phyloP scores from a whole-genome alignment of 2,329 filamentous ascomycete species.

The Calonectria fujianensis region DNA sequence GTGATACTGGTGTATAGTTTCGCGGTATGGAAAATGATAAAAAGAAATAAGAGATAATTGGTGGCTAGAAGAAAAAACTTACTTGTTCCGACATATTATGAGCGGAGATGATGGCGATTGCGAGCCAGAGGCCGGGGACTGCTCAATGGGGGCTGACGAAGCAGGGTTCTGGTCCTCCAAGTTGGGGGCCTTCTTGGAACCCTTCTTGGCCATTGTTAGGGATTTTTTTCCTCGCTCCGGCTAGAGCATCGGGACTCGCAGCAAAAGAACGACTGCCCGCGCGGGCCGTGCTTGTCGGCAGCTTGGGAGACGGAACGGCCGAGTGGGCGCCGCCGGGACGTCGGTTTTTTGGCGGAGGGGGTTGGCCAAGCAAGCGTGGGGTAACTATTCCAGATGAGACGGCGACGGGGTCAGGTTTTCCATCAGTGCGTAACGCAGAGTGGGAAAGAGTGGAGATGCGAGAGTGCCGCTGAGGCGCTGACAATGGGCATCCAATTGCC shows the following conservation, averaged over 20 bases:
- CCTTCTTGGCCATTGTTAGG: constrained; percentile 67
- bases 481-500: constrained; percentile 14
- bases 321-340: constrained; percentile 9
- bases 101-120: constrained; percentile 41
- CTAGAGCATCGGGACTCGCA: constrained; percentile 15
- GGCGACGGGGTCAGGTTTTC: background rate
- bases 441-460: constrained; percentile 20
- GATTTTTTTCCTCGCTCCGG: background rate
- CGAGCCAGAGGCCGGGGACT: background rate
- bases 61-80: constrained; percentile 58
- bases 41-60: background rate
- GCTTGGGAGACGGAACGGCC: background rate
- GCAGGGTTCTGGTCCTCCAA: constrained; percentile 43
- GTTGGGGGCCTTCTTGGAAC: constrained; percentile 68
- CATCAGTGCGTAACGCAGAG: background rate
- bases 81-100: constrained; percentile 79
- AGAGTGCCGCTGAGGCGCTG: constrained; percentile 3
- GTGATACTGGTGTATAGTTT: background rate
- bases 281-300: constrained; percentile 7
- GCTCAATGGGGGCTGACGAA: constrained; percentile 12
- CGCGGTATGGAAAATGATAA: background rate
- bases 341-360: constrained; percentile 13
- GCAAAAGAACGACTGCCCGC: background rate
- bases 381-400: constrained; percentile 24
- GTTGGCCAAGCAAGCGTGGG: constrained; percentile 21